These are phyloP conservation scores for Lojkania enalia DNA, from an alignment of 2,329 filamentous ascomycete species.

Conservation along the genomic window DNA sequence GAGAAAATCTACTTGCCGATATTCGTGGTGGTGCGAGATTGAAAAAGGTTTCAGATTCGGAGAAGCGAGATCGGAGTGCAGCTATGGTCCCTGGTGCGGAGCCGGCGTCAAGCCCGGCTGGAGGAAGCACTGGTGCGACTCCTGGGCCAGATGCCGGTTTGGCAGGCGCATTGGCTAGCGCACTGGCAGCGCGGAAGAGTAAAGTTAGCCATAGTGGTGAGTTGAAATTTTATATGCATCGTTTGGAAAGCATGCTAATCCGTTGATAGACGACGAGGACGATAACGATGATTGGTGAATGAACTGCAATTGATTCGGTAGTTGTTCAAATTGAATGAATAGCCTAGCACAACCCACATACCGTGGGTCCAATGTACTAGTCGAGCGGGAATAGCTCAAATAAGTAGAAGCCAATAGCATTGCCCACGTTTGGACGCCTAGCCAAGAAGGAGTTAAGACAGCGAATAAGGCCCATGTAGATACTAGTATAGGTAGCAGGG, in stretches of 20 bases:
- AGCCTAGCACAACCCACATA: no score
- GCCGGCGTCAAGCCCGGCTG: slow-evolving; percentile 52
- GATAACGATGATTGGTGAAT: slow-evolving; percentile 77
- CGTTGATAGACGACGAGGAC: slow-evolving; percentile 68
- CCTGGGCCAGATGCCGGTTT: slow-evolving; percentile 42
- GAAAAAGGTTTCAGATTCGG: slow-evolving; percentile 72
- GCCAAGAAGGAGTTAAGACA: no score
- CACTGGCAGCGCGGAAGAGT: slow-evolving; percentile 82
- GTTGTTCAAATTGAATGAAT: no score
- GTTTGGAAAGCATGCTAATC: slow-evolving; percentile 29
- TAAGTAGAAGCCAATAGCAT: no score
- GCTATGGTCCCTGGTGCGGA: slow-evolving; percentile 61
- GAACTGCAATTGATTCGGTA: no score
- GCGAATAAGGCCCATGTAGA: no score
- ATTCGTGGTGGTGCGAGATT: slow-evolving; percentile 69
- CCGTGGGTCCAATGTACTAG: no score
- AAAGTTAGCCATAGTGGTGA: slow-evolving; percentile 95
- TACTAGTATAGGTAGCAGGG: no score
- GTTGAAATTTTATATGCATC: slow-evolving; percentile 18
- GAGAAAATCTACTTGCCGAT: slow-evolving; percentile 67
- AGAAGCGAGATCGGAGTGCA: slow-evolving; percentile 73
- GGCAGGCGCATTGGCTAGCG: slow-evolving; percentile 70
- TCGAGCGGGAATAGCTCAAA: no score
- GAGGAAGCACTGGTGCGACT: slow-evolving; percentile 42
- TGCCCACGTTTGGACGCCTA: no score